phyloP scores from a whole-genome alignment of 352 stramenopile genomes.

The Pythium graminicola region DNA sequence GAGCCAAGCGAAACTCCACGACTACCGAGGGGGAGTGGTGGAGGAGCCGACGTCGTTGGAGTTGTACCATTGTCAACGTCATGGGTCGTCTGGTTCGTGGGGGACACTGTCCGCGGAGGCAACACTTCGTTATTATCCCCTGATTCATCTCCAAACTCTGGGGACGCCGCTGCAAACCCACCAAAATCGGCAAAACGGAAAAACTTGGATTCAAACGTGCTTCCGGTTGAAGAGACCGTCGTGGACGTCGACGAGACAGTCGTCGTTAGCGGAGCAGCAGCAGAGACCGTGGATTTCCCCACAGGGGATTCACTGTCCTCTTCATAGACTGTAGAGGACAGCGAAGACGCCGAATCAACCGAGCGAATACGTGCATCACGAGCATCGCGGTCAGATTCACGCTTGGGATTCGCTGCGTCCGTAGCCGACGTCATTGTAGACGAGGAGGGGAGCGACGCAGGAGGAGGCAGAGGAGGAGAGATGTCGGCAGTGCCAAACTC shows the following conservation, averaged over 20 bases:
- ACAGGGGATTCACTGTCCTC: slow-evolving; percentile 6
- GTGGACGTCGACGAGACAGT: neutral
- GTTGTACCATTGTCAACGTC: slow-evolving; percentile 3
- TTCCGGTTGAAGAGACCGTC: no score
- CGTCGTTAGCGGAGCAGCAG: neutral
- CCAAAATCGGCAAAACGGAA: slow-evolving; percentile 16
- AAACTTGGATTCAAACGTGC: slow-evolving; percentile 18
- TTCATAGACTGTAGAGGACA: slow-evolving; percentile 12
- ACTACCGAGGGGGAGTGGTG: neutral
- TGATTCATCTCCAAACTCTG: neutral
- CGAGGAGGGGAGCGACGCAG: neutral
- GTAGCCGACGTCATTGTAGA: neutral
- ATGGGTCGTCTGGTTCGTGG: slow-evolving; percentile 42
- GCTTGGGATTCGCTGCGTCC: neutral
- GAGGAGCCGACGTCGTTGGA: neutral
- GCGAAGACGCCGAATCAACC: slow-evolving; percentile 13
- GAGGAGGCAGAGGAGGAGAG: neutral
- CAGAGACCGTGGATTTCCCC: neutral
- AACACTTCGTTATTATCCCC: slow-evolving; percentile 29
- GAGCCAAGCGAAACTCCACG: neutral
- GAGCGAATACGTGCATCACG: neutral
- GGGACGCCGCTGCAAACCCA: neutral
- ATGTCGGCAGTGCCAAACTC: slow-evolving; percentile 8
- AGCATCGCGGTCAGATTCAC: slow-evolving; percentile 3
- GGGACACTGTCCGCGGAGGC: slow-evolving; percentile 26